Evolutionary conservation across 768 basidiomycete species (phyloP).

Genomic region (Boletus bicolor): DNA sequence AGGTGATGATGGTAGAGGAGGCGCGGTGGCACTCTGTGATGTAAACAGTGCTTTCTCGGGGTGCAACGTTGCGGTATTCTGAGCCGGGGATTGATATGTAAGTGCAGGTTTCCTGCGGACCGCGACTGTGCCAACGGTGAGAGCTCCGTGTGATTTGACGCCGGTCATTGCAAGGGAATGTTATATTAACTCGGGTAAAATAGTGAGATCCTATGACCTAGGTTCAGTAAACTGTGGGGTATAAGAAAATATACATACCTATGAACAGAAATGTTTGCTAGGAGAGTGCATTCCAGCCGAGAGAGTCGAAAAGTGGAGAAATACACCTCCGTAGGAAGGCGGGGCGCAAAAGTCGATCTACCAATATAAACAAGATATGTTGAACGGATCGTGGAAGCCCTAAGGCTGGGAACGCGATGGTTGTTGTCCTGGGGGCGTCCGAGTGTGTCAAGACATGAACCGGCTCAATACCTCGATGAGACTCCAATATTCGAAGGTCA

Average conservation of each 20-base stretch:
- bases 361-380: slow-evolving; percentile 26
- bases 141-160: slow-evolving; percentile 18
- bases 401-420: slow-evolving; percentile 4
- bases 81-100: slow-evolving; percentile 58
- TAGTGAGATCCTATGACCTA: slow-evolving; percentile 8
- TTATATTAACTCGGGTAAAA: slow-evolving; percentile 7
- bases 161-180: slow-evolving; percentile 19
- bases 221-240: not conserved
- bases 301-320: slow-evolving; percentile 9
- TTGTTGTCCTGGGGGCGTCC: slow-evolving; percentile 7
- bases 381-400: slow-evolving; percentile 9
- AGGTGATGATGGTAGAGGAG: slow-evolving; percentile 12
- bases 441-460: slow-evolving; percentile 25
- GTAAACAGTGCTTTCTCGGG: slow-evolving; percentile 21
- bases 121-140: slow-evolving; percentile 15
- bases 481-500: slow-evolving; percentile 19
- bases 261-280: slow-evolving; percentile 16
- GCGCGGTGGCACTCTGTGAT: slow-evolving; percentile 15
- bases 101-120: slow-evolving; percentile 53
- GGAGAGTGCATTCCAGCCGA: slow-evolving; percentile 24
- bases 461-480: slow-evolving; percentile 13
- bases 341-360: slow-evolving; percentile 8
- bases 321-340: slow-evolving; percentile 10
- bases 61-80: slow-evolving; percentile 26
- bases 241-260: slow-evolving; percentile 13